Evolutionary conservation across 2,329 filamentous ascomycete species (phyloP).

Genomic region (Blumeriella jaapii): DNA sequence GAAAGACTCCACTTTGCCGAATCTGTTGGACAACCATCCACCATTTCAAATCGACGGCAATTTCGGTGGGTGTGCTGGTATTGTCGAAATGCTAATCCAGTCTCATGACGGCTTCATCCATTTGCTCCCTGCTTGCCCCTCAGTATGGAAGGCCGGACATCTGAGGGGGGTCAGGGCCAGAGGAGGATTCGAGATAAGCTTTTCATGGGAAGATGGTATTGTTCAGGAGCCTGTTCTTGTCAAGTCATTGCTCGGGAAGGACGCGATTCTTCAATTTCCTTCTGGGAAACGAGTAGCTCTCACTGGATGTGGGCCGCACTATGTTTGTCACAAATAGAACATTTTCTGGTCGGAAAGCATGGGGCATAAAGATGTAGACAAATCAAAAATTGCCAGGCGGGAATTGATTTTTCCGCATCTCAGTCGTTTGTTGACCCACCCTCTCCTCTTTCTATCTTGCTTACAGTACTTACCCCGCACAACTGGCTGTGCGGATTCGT

Average conservation of each 20-base stretch:
- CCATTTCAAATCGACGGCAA: slow-evolving; percentile 41
- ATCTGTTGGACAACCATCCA: slow-evolving; percentile 34
- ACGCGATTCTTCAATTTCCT: slow-evolving; percentile 9
- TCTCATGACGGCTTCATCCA: slow-evolving; percentile 21
- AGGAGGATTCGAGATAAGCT: slow-evolving; percentile 29
- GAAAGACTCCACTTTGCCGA: slow-evolving; percentile 32
- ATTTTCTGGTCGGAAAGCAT: not conserved
- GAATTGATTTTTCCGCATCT: too few relatives aligned
- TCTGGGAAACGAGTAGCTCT: slow-evolving; percentile 3
- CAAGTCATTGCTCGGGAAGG: slow-evolving; percentile 4
- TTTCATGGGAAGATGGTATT: slow-evolving; percentile 27
- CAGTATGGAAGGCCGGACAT: slow-evolving; percentile 27
- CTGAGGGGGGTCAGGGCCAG: slow-evolving; percentile 28
- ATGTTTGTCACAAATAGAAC: slow-evolving; percentile 8
- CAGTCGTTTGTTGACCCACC: too few relatives aligned
- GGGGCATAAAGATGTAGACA: too few relatives aligned
- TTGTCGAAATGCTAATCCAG: slow-evolving; percentile 36
- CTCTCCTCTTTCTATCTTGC: too few relatives aligned
- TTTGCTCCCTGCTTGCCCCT: slow-evolving; percentile 31
- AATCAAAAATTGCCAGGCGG: too few relatives aligned
- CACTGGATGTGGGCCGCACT: slow-evolving; percentile 7
- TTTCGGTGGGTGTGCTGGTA: slow-evolving; percentile 36
- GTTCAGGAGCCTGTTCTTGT: slow-evolving; percentile 15
- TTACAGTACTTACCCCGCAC: too few relatives aligned
- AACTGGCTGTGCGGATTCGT: too few relatives aligned